phyloP scores from a whole-genome alignment of 495 filamentous ascomycete species.

The Hypoxylon fragiforme region DNA sequence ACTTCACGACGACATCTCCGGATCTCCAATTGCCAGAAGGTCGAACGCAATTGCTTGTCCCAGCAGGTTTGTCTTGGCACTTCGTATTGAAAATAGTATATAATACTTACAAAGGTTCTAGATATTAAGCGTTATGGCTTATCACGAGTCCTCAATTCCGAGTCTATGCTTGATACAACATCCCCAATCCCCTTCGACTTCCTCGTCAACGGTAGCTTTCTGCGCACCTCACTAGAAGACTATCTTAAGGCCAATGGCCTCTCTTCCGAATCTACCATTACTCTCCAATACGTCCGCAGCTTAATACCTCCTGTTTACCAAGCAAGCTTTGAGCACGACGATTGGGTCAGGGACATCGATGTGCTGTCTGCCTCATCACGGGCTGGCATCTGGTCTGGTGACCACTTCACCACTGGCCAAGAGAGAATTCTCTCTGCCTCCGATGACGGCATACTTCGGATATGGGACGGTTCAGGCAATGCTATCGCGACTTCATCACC shows the following conservation, averaged over 20 bases:
- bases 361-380: constrained; percentile 69
- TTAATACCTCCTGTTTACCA: constrained; percentile 84
- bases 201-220: constrained; percentile 86
- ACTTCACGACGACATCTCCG: constrained; percentile 59
- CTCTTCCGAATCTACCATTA: constrained; percentile 81
- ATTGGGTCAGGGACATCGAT: constrained; percentile 95
- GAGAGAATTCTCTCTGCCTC: constrained; percentile 80
- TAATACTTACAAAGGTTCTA: constrained; percentile 31
- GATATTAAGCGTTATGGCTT: constrained; percentile 87
- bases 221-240: constrained; percentile 84
- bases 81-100: constrained; percentile 11
- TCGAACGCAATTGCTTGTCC: constrained; percentile 57
- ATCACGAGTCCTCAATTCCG: constrained; percentile 88
- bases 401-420: constrained; percentile 46
- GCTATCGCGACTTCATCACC: constrained; percentile 70
- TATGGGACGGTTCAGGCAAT: constrained; percentile 88
- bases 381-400: constrained; percentile 59
- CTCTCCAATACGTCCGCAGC: constrained; percentile 90
- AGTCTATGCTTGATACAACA: constrained; percentile 71
- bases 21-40: constrained; percentile 60
- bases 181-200: constrained; percentile 93
- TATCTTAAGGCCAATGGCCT: constrained; percentile 85
- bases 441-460: constrained; percentile 82
- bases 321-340: constrained; percentile 89
- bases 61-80: constrained; percentile 41